These are phyloP conservation scores for Porcisia deanei DNA, from an alignment of 208 protist genomes.

Conservation along the genomic window DNA sequence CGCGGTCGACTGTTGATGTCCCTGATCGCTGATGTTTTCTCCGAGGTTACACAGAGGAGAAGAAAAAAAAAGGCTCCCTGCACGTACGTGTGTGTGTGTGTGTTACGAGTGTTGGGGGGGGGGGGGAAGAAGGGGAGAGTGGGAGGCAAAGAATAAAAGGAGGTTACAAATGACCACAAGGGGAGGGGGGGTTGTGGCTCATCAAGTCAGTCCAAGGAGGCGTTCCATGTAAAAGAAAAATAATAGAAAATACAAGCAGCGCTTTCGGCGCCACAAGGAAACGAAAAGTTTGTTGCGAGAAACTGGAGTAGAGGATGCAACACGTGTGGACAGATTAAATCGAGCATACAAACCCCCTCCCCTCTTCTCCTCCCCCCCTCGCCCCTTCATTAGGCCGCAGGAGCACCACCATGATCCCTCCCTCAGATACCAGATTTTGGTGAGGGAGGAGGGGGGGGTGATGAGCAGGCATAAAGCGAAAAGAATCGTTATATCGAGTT, in stretches of 20 bases:
- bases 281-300: background rate
- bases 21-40: background rate
- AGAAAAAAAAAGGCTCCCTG: too few relatives aligned
- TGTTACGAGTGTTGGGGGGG: background rate
- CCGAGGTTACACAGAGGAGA: background rate
- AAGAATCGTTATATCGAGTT: background rate
- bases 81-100: too few relatives aligned
- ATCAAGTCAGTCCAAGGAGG: too few relatives aligned
- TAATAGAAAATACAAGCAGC: too few relatives aligned
- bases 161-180: background rate
- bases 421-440: background rate
- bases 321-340: background rate
- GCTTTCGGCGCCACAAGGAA: too few relatives aligned
- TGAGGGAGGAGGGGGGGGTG: background rate
- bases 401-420: background rate
- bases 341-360: background rate
- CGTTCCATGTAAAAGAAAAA: too few relatives aligned
- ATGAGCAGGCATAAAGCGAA: background rate
- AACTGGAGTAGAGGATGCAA: background rate
- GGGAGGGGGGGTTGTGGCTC: too few relatives aligned
- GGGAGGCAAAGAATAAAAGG: background rate
- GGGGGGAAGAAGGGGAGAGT: background rate
- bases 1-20: background rate
- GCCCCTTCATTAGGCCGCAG: too few relatives aligned
- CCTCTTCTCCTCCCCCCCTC: too few relatives aligned